Conservation (phyloP, 192 early-diverging fungal genomes). For the Coemansia interrupta region DNA sequence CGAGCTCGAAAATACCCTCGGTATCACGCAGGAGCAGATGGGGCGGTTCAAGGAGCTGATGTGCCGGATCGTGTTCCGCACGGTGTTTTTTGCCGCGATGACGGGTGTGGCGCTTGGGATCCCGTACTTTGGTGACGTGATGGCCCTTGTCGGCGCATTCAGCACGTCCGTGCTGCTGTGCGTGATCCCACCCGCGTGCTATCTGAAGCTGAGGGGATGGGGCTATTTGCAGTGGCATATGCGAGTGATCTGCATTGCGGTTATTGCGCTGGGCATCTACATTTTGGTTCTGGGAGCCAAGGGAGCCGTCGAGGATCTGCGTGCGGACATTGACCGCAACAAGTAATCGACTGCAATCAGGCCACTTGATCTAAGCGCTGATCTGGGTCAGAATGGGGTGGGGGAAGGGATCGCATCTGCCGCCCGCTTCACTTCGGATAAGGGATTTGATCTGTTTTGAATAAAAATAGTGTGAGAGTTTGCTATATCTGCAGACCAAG, state of each 20-base stretch:
- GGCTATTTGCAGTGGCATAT: conserved; percentile 48
- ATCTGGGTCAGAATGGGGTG: neutral
- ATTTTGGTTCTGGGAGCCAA: conserved; percentile 34
- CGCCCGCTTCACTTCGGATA: too few species aligned
- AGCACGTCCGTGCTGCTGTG: conserved; percentile 72
- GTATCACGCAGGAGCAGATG: conserved; percentile 55
- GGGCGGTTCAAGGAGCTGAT: conserved; percentile 52
- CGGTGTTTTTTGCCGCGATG: conserved; percentile 55
- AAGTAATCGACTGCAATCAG: conserved; percentile 7
- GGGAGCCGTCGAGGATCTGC: conserved; percentile 36
- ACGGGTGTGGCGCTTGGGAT: conserved; percentile 61
- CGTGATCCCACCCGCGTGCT: conserved; percentile 69
- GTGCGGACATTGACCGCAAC: conserved; percentile 13
- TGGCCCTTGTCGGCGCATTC: conserved; percentile 73
- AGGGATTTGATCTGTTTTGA: too few species aligned
- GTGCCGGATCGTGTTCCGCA: conserved; percentile 54
- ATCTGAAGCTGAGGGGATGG: conserved; percentile 67
- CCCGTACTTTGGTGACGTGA: conserved; percentile 75
- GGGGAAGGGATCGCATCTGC: too few species aligned
- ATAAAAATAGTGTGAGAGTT: too few species aligned
- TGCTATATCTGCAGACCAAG: too few species aligned
- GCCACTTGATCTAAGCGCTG: conserved; percentile 1
- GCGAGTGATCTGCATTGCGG: conserved; percentile 58
- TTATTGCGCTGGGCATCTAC: conserved; percentile 44
- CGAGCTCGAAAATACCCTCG: conserved; percentile 62